phyloP scores from a whole-genome alignment of 768 basidiomycete species.

The Mycena rosella region DNA sequence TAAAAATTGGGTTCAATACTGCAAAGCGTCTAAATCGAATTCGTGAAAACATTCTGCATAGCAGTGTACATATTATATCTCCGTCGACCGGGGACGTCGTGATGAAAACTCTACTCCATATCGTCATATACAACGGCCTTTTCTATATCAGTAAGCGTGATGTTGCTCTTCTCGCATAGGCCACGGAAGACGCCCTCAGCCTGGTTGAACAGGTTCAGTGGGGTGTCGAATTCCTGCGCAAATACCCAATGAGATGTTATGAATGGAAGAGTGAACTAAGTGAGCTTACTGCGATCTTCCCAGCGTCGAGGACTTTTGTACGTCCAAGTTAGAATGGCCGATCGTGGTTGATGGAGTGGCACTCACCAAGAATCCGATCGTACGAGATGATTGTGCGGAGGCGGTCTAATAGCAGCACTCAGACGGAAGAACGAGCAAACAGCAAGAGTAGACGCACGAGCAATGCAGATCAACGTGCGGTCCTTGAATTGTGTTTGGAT shows the following conservation, averaged over 20 bases:
- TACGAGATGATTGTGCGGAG: conserved; percentile 83
- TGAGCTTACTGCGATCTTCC: conserved; percentile 62
- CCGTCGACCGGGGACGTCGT: too few species aligned
- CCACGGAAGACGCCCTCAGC: conserved; percentile 68
- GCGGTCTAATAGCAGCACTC: conserved; percentile 59
- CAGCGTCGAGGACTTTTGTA: conserved; percentile 68
- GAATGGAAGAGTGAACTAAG: not conserved
- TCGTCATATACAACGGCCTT: conserved; percentile 27
- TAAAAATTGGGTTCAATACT: too few species aligned
- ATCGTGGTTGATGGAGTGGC: too few species aligned
- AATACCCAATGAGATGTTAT: not conserved
- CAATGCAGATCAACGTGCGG: conserved; percentile 82
- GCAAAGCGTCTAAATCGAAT: too few species aligned
- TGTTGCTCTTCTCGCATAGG: conserved; percentile 69
- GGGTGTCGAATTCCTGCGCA: conserved; percentile 69
- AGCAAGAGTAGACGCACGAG: conserved; percentile 55
- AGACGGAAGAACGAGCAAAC: conserved; percentile 26
- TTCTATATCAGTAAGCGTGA: conserved; percentile 61
- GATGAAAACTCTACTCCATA: conserved; percentile 26
- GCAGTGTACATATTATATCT: too few species aligned
- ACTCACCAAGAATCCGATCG: conserved; percentile 68
- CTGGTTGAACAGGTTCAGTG: conserved; percentile 61
- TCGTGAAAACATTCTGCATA: too few species aligned
- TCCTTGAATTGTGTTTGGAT: conserved; percentile 80
- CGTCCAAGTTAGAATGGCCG: not conserved